These are phyloP conservation scores for Pleomassaria siparia DNA, from an alignment of 2,329 filamentous ascomycete genomes.

Conservation along the genomic window DNA sequence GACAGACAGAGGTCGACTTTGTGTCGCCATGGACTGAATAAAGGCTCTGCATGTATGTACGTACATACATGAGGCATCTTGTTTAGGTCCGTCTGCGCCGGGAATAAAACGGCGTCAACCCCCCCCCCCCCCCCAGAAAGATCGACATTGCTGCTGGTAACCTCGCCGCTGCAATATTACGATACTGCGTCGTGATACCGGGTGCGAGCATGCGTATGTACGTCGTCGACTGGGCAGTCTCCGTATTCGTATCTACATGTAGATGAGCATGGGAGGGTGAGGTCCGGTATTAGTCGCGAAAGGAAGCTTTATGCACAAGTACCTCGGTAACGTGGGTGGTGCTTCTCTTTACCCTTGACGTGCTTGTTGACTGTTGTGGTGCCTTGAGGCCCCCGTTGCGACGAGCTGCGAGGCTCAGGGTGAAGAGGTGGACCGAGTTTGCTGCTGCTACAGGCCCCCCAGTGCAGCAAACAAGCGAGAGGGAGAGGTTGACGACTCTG, in stretches of 20 bases:
- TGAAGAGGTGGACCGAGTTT: constrained; percentile 1
- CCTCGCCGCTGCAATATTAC: too few species aligned
- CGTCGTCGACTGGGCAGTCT: not conserved
- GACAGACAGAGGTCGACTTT: too few species aligned
- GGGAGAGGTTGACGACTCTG: constrained; percentile 1
- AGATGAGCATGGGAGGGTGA: not conserved
- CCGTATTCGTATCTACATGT: too few species aligned
- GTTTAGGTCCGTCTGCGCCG: too few species aligned
- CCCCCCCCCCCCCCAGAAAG: too few species aligned
- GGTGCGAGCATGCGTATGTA: constrained; percentile 2
- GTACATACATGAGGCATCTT: too few species aligned
- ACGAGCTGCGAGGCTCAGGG: not conserved
- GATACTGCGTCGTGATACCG: not conserved
- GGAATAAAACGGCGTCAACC: too few species aligned
- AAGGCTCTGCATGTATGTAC: too few species aligned
- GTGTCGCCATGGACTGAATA: too few species aligned
- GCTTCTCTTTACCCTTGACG: too few species aligned
- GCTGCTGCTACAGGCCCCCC: constrained; percentile 1
- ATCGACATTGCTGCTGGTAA: constrained; percentile 1
- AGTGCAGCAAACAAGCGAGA: not conserved
- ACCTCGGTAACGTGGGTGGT: too few species aligned
- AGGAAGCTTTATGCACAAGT: not conserved
- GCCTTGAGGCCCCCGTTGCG: not conserved
- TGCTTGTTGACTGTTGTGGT: not conserved
- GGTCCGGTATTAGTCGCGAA: constrained; percentile 6